Conservation (phyloP, 1,284 basidiomycete species). For the Ceraceosorus bombacis region DNA sequence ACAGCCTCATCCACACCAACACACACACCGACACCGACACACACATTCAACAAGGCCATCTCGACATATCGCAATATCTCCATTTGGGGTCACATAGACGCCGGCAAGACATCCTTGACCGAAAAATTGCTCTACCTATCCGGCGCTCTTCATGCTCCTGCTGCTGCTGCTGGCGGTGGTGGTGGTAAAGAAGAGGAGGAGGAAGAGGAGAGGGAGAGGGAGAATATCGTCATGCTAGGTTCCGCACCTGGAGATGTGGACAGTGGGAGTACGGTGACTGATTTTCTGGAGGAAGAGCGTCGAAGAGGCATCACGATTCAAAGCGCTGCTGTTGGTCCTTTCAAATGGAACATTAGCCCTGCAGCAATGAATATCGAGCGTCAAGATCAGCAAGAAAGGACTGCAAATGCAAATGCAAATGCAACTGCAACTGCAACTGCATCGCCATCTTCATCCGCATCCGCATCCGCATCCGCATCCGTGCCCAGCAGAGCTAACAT, state of each 20-base stretch:
- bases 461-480: not conserved
- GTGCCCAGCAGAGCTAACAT: conserved; percentile 53
- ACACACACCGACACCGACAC: too few relatives aligned
- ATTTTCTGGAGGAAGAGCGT: conserved; percentile 79
- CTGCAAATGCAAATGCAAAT: too few relatives aligned
- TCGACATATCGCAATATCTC: conserved; percentile 38
- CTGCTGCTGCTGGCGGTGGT: conserved; percentile 1
- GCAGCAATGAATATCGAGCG: too few relatives aligned
- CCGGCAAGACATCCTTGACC: conserved; percentile 81
- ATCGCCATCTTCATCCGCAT: conserved; percentile 66
- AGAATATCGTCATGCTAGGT: too few relatives aligned
- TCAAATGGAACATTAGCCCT: too few relatives aligned
- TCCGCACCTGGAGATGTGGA: conserved; percentile 68
- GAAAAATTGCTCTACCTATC: conserved; percentile 75
- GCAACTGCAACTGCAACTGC: too few relatives aligned
- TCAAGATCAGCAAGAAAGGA: too few relatives aligned
- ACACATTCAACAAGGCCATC: too few relatives aligned
- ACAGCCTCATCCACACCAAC: too few relatives aligned
- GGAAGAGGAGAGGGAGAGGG: too few relatives aligned
- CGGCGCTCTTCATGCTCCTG: conserved; percentile 58
- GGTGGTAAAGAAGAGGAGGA: not conserved
- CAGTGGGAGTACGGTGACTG: conserved; percentile 79
- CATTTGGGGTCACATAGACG: conserved; percentile 54
- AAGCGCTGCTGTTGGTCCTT: too few relatives aligned
- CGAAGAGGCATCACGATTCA: conserved; percentile 84